Conservation (phyloP, 139 green algal genomes). For the Chlamydomonas sphaeroides region DNA sequence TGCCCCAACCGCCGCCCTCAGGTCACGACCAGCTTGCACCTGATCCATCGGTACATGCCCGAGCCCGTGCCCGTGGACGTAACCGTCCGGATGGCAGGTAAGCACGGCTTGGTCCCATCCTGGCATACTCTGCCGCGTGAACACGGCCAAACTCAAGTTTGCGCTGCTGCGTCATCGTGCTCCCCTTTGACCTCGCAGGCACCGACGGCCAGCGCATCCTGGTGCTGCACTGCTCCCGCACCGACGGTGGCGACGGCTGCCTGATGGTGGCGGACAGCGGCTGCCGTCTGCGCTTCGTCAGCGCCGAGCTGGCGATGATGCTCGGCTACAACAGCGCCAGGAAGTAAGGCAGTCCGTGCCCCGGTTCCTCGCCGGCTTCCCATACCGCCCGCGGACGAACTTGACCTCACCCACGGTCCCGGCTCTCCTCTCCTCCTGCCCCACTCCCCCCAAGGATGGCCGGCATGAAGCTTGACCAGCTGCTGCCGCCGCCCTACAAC, state of each 20-base stretch:
- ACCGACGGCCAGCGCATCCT: conserved; percentile 33
- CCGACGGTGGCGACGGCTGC: conserved; percentile 3
- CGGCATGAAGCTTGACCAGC: conserved; percentile 21
- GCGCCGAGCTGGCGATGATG: conserved; percentile 5
- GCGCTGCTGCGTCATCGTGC: no score
- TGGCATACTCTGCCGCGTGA: no score
- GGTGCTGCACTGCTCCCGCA: conserved; percentile 3
- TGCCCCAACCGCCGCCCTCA: no score
- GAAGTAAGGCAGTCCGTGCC: no score
- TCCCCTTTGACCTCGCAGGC: not conserved
- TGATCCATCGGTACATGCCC: not conserved
- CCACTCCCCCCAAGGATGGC: conserved; percentile 10
- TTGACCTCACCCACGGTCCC: no score
- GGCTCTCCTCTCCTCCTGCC: no score
- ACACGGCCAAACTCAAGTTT: not conserved
- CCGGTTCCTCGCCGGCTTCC: no score
- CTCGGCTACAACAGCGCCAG: conserved; percentile 23
- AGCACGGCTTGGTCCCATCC: not conserved
- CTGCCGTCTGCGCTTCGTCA: conserved; percentile 34
- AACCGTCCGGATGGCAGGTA: not conserved
- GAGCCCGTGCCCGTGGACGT: not conserved
- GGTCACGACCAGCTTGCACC: no score
- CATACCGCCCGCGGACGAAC: not conserved
- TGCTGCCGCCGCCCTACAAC: conserved; percentile 46
- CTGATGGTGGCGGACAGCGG: conserved; percentile 40